These are phyloP conservation scores for Globisporangium lucens DNA, from an alignment of 352 stramenopile species.

Conservation along the genomic window DNA sequence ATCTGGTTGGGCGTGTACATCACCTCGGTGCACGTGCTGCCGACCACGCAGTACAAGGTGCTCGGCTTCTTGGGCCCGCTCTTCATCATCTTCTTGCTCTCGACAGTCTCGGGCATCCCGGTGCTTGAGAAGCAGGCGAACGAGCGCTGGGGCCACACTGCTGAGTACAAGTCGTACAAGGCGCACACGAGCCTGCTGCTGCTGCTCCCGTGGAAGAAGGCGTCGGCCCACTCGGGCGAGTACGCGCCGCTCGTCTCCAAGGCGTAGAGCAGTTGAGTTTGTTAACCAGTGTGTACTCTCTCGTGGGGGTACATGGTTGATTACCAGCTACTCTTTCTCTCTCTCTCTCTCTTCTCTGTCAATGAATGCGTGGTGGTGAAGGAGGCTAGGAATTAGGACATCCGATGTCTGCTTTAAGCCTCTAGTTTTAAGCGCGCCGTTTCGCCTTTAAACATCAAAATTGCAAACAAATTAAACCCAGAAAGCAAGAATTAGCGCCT, in stretches of 20 bases:
- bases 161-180: conserved; percentile 76
- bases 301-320: neutral
- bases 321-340: neutral
- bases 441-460: neutral
- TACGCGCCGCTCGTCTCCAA: conserved; percentile 19
- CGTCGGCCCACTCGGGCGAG: conserved; percentile 10
- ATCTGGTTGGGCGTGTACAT: conserved; percentile 82
- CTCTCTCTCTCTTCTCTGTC: neutral
- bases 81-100: conserved; percentile 67
- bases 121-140: conserved; percentile 70
- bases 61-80: conserved; percentile 47
- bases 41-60: conserved; percentile 34
- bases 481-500: neutral
- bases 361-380: neutral
- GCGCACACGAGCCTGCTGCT: conserved; percentile 57
- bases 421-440: neutral
- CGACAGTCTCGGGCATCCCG: conserved; percentile 61
- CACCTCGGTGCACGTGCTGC: conserved; percentile 38
- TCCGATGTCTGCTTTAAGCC: neutral
- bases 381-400: neutral
- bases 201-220: conserved; percentile 20
- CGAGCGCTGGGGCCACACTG: conserved; percentile 55
- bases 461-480: neutral
- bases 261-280: conserved; percentile 8
- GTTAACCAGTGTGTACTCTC: neutral